Evolutionary conservation across 495 filamentous ascomycete genomes (phyloP), one percentile per base, ranked within the genome.

Genomic region (Glarea lozoyensis): DNA sequence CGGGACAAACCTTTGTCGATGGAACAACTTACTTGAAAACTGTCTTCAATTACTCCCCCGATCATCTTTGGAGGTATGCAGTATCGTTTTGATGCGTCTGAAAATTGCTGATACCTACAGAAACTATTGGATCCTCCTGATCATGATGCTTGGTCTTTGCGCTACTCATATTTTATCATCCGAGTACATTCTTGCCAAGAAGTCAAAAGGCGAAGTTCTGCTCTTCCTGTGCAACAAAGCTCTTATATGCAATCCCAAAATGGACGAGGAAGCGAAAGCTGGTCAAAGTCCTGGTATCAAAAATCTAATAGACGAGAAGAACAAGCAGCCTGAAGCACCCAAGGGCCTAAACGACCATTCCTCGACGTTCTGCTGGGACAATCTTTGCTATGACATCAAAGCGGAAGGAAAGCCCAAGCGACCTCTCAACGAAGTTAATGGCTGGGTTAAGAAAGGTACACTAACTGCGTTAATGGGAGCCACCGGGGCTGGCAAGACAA

Each of bases 381-480:
- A 88, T 53, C 79, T 93, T 2, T 82, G 75, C 60, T 94, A 88
- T 55, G 84, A 92, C 44, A 82, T 94, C 64, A 87, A 89, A 61
- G 82, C 92, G 56, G 90, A 92, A 60, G 67, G 67, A 9, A 75
- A 84, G 48, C 61, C 66, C 15, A 69, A 84, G 22, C 73, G 82
- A 13, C 81, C 93, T 48, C 67, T 94, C 27, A 76, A 93, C 48
- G 64, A 87, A 42, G 81, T 93, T 2, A 82, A 89, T 53, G 88
- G 88, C 12, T 93, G 85, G 84, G 84, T 94, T 29, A 87, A 88
- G 55, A 88, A 87, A 22, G 88, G 88, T 40, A 92, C 86, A 10
- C 58, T 93, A 49, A 93, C 88, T 0, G 88, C 88, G 3, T 10
- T 45, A 15, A 29, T 45, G 42, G 79, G 79, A 54, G 76, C 78